Evolutionary conservation across 768 basidiomycete species (phyloP), one percentile per base, ranked within the genome.

Genomic region (Panellus pusillus): DNA sequence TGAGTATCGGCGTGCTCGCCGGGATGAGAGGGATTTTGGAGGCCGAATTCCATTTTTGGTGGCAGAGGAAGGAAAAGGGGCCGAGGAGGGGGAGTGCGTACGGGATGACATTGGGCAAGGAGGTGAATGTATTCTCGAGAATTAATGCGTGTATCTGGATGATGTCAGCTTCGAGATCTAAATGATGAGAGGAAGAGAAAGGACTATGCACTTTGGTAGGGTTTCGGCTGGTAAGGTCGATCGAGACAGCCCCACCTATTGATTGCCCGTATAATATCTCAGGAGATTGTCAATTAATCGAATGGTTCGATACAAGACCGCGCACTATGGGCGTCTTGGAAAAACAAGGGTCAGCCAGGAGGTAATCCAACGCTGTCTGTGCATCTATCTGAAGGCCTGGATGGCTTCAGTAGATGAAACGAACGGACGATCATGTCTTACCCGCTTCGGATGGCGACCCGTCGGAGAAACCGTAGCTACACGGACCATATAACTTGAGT

Each of bases 51-150:
- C 93, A 96, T 66, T 87, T 89, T 68, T 96, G 84, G 63, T 93
- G 86, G 61, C 91, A 88, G 12, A 94, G 79, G 69, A 88, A 88
- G 17, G 91, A 74, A 64, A 93, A 76, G 3, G 86, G 87, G 0
- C 80, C 75, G 28, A 94, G 78, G 29, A 81, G 66, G 6, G 94
- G 94, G 31, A 97, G 73, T 14, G 87, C 82, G 55, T 83, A 74
- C 0, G 92, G 94, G n/a, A 97, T 82, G 14, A 96, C 81, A 46
- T 77, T 79, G 6, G 87, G 87, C 27, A 98, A 79, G 38, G 89
- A 92, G 31, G 88, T 82, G 69, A 97, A 97, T 0, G 95, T 96
- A 68, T 97, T 98, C 74, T 98, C 95, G 53, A 98, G 77, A 51
- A 98, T 81, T 14, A 97, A 76, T 1, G 87, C 94, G 15, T 74